Evolutionary conservation across 1,284 basidiomycete species (phyloP), one percentile per base, ranked within the genome.

Genomic region (Heterobasidion irregulare): DNA sequence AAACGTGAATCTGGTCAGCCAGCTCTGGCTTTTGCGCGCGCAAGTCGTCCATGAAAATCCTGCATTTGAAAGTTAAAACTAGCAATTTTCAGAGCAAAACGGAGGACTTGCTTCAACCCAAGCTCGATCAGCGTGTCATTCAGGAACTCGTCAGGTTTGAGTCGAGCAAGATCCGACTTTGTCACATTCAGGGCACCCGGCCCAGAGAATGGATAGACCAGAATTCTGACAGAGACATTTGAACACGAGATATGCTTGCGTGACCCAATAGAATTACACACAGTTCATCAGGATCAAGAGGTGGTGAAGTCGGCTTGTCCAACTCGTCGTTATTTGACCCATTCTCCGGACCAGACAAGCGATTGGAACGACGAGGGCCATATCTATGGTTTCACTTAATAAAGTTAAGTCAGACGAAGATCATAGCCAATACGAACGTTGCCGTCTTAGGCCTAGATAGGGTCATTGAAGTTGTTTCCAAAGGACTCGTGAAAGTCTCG

Each of bases 41-140:
- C 19, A 92, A 67, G 12, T 80, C 74, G 53, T 74, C 75, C 10
- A 88, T 71, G 80, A 87, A 89, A 18, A 85, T 72, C 66, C 92
- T 94, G 56, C 9, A 26, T 41, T n/a, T 44, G 34, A 36, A 5
- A 44, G n/a, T 46, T 9, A 16, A 19, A n/a, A 6, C 46, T 6
- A n/a, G 18, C 41, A 46, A 50, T 35, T 26, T 47, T 53, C 49
- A 13, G 45, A 33, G 46, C 44, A 12, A 19, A 32, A 48, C 46
- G 36, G 36, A 47, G 16, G 0, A 73, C 86, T 52, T 64, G 92
- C 89, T 92, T 94, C 36, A 99, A 75, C 2, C 93, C 96, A 65
- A 96, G 97, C 66, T 99, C 96, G 48, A 99, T 92, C 26, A 98
- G 72, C 0, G 91, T 95, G 71, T 99, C 97, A 67, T 99, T 99